phyloP scores from a whole-genome alignment of 2,329 filamentous ascomycete species.

The Trichoderma semiorbis region DNA sequence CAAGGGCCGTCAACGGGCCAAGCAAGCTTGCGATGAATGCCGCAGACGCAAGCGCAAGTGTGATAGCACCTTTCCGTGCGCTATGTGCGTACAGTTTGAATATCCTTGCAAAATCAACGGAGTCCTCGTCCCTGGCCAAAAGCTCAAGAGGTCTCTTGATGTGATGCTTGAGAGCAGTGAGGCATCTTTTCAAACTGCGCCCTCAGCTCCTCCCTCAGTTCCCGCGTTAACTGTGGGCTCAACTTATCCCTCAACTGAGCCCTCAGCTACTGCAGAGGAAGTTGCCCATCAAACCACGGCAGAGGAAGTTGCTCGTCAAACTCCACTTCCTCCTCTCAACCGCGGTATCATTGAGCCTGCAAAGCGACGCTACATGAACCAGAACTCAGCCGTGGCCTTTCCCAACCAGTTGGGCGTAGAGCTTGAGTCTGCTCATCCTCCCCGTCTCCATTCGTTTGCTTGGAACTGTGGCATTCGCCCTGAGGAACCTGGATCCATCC shows the following conservation, averaged over 20 bases:
- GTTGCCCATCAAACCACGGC: background rate
- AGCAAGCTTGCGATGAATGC: constrained; percentile 14
- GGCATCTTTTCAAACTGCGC: background rate
- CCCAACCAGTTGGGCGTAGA: constrained; percentile 19
- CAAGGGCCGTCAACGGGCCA: background rate
- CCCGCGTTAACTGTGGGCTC: background rate
- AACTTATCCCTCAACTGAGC: background rate
- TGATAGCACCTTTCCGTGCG: background rate
- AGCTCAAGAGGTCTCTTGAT: background rate
- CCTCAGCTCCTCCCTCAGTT: background rate
- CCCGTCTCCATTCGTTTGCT: constrained; percentile 22
- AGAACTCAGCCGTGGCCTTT: constrained; percentile 22
- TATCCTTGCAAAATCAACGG: no score
- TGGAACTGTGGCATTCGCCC: constrained; percentile 23
- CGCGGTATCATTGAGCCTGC: constrained; percentile 1
- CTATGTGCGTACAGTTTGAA: no score
- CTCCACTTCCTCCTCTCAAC: background rate
- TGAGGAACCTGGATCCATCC: constrained; percentile 5
- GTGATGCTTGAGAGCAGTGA: background rate
- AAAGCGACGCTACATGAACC: constrained; percentile 18
- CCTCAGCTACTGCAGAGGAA: background rate
- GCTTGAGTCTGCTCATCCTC: constrained; percentile 16
- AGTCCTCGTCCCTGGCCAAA: background rate
- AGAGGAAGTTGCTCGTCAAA: background rate
- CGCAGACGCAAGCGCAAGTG: constrained; percentile 22